A percentile compares a stretch with the other conserved stretches of the same genome.
Evolutionary conservation across 2,329 filamentous ascomycete genomes (phyloP).

Genomic region (Orbilia blumenaviensis): DNA sequence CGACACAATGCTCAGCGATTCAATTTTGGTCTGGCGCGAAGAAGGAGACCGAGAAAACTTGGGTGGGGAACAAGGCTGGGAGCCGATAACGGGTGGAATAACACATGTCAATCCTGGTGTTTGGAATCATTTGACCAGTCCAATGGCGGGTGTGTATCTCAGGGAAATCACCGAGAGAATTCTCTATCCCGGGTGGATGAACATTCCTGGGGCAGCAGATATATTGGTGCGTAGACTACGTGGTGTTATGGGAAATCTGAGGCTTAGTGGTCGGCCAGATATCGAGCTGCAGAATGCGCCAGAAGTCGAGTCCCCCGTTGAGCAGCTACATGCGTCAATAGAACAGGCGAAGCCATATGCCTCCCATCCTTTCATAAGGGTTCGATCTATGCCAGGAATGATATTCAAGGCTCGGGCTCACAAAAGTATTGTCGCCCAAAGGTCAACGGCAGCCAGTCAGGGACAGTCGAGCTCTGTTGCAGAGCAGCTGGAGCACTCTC

Average conservation of each 20-base stretch:
- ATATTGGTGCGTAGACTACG: not conserved
- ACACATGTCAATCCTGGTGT: conserved; percentile 9
- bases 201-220: not conserved
- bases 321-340: not conserved
- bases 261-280: not conserved
- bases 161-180: conserved; percentile 12
- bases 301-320: not conserved
- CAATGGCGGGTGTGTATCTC: not conserved
- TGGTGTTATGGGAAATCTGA: not conserved
- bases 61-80: not conserved
- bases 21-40: not conserved
- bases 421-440: not conserved
- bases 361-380: not conserved
- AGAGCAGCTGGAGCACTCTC: not conserved
- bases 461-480: not conserved
- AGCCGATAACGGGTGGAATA: not conserved
- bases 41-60: not conserved
- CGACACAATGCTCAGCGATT: not conserved
- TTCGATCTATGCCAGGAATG: not conserved
- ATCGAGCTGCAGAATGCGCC: not conserved
- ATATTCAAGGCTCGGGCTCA: not conserved
- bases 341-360: not conserved
- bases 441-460: not conserved
- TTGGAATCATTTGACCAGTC: not conserved
- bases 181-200: not conserved